These are phyloP conservation scores for Fusarium pseudograminearum DNA, from an alignment of 2,329 filamentous ascomycete species.

Conservation along the genomic window DNA sequence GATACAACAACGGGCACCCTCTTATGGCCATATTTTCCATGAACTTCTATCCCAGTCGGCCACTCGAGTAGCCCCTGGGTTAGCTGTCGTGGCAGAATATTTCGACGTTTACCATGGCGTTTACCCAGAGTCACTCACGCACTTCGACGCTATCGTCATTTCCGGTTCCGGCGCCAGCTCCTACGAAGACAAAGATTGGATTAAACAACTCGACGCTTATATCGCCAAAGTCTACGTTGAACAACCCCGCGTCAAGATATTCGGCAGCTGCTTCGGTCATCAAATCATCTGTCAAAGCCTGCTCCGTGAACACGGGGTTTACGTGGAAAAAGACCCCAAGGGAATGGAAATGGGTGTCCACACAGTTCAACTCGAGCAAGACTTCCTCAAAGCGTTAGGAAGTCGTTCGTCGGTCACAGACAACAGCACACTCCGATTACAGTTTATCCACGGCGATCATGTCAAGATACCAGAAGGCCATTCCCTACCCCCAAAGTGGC, in stretches of 20 bases:
- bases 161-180: conserved; percentile 5
- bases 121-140: background rate
- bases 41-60: background rate
- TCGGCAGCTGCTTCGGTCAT: conserved; percentile 1
- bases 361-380: background rate
- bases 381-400: background rate
- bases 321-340: conserved; percentile 1
- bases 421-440: background rate
- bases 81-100: background rate
- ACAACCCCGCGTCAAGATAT: background rate
- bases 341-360: conserved; percentile 1
- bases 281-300: conserved; percentile 6
- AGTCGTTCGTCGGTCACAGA: background rate
- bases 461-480: background rate
- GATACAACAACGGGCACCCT: background rate
- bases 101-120: background rate
- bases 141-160: conserved; percentile 2
- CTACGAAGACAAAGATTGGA: conserved; percentile 2
- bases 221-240: background rate
- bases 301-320: background rate
- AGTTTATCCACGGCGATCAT: conserved; percentile 6
- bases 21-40: conserved; percentile 1
- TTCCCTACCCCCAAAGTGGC: background rate
- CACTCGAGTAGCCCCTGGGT: background rate
- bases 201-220: conserved; percentile 1